phyloP scores from a whole-genome alignment of 208 protist genomes.

The Leptomonas pyrrhocoris region DNA sequence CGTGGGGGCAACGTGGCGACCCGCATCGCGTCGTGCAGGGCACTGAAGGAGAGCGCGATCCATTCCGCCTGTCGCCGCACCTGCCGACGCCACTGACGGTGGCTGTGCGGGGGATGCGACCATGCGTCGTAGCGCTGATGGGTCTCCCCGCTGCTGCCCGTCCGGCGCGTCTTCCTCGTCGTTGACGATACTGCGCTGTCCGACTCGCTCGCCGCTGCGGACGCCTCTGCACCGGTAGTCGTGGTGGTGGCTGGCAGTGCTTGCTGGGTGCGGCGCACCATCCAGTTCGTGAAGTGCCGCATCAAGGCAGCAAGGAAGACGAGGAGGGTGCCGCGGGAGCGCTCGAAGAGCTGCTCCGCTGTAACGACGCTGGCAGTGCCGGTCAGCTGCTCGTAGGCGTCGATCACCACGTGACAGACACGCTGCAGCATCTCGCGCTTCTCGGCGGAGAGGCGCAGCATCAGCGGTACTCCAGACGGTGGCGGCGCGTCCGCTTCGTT shows the following conservation, averaged over 20 bases:
- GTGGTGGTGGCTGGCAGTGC: not conserved
- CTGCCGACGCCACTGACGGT: constrained; percentile 48
- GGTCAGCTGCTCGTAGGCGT: constrained; percentile 73
- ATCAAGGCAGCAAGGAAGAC: constrained; percentile 72
- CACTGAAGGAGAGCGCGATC: constrained; percentile 77
- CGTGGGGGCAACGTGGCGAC: constrained; percentile 24
- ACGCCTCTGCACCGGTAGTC: not conserved
- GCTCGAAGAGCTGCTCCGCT: constrained; percentile 53
- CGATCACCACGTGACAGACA: constrained; percentile 52
- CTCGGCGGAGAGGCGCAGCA: constrained; percentile 25
- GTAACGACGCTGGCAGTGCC: constrained; percentile 51
- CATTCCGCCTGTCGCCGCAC: constrained; percentile 68
- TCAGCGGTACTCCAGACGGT: constrained; percentile 3
- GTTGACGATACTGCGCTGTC: not conserved
- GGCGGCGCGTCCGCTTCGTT: not conserved
- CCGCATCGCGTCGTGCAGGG: constrained; percentile 61
- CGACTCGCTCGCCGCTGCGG: not conserved
- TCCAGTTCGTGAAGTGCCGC: constrained; percentile 78
- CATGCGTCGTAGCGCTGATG: constrained; percentile 54
- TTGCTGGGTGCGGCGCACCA: constrained; percentile 45
- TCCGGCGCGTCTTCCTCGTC: not conserved
- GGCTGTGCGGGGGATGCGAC: constrained; percentile 62
- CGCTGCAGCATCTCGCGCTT: constrained; percentile 26
- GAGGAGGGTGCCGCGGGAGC: constrained; percentile 52
- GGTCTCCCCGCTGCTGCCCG: constrained; percentile 20